phyloP scores from a whole-genome alignment of 257 asterid species.

The Cordia subcordata region DNA sequence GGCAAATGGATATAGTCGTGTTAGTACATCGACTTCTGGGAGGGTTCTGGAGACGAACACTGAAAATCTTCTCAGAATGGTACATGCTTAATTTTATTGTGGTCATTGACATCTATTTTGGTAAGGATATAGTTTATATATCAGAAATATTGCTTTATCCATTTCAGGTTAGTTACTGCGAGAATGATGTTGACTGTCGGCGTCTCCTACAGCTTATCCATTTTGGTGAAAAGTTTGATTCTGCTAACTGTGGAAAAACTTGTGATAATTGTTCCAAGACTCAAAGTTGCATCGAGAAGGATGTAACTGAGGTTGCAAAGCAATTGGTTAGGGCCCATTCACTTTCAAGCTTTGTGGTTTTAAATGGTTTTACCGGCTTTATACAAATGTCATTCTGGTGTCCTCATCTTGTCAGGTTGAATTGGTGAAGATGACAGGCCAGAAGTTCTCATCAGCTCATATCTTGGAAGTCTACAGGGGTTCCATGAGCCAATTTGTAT shows the following conservation, averaged over 20 bases:
- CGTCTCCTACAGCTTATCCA: conserved; percentile 93
- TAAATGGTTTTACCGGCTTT: neutral
- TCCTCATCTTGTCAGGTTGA: conserved; percentile 52
- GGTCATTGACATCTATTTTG: neutral
- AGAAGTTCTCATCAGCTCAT: conserved; percentile 77
- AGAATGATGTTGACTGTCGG: conserved; percentile 89
- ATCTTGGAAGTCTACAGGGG: conserved; percentile 96
- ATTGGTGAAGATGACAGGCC: conserved; percentile 73
- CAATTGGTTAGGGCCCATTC: conserved; percentile 56
- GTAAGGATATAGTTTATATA: neutral
- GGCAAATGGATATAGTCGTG: conserved; percentile 53
- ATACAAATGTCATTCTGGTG: neutral
- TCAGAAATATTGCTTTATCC: conserved; percentile 11
- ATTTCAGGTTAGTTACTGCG: conserved; percentile 89
- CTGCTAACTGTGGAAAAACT: conserved; percentile 72
- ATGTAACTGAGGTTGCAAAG: conserved; percentile 73
- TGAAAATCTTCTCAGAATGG: conserved; percentile 91
- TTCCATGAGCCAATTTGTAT: conserved; percentile 87
- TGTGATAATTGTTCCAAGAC: conserved; percentile 87
- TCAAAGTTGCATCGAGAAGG: conserved; percentile 68
- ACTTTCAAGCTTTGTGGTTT: neutral
- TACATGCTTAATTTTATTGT: conserved; percentile 19
- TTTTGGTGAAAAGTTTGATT: conserved; percentile 94
- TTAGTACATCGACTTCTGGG: conserved; percentile 53
- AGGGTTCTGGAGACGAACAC: conserved; percentile 83